Evolutionary conservation across 768 basidiomycete species (phyloP), one percentile per base, ranked within the genome.

Genomic region (Termitomyces sp.): DNA sequence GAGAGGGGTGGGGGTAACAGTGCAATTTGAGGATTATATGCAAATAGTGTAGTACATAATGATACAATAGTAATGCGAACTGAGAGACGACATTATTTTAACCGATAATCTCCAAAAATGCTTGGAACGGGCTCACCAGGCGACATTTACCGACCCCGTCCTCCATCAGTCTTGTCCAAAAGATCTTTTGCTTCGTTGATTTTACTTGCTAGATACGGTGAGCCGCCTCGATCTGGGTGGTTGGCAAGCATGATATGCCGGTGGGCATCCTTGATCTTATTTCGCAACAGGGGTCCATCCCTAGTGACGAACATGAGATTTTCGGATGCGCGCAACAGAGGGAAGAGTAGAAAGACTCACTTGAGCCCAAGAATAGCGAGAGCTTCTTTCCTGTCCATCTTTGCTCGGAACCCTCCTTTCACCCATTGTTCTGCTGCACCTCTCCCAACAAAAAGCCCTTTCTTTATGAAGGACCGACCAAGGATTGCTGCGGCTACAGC

Each of bases 151-250:
- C 78, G 72, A 17, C 69, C 73, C 66, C 78, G 47, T 4, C 56
- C 83, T 56, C 82, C 82, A 55, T 89, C 87, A n/a, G 81, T 81
- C 72, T 90, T 92, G 38, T 97, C 95, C 51, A 97, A 73, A 60
- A 96, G 65, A 68, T 94, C 96, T 72, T 97, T 98, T 0, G 96
- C 97, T 71, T 99, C 97, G 74, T 99, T 99, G 64, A 98, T 96
- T 82, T 99, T 98, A 69, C 94, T 95, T 12, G 97, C 96, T 54
- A 98, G 78, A 75, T 98, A 99, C 7, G 97, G 97, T n/a, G 95
- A 92, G 36, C 97, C 97, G 38, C 97, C 97, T 63, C 97, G 83
- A 79, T 99, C 97, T 11, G 97, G 97, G 77, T 99, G 97, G 76
- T 99, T 99, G 34, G 94, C 92, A 55, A 98, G 83, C 97, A 99